Base-by-base conservation (phyloP, 2,329 filamentous ascomycete species). In the Xylaria sp. region DNA sequence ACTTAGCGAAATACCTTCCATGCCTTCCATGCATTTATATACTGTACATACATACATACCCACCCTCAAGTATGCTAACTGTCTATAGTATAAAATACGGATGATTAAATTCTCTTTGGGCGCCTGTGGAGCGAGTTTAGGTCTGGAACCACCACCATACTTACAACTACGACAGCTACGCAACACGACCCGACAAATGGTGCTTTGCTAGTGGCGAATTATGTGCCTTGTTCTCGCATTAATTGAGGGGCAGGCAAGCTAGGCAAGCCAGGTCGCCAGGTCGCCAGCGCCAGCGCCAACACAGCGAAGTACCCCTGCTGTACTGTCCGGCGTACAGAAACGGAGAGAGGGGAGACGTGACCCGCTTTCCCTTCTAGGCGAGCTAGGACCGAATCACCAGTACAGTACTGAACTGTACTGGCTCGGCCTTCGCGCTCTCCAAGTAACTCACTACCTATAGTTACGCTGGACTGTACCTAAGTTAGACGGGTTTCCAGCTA, bases 181-280 rank as follows among this genome's bases (percentile, higher is more conserved):
- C 28, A 36, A 36, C n/a, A 36, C 36, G 52, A 41, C 41, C 34
- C 8, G 4, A 57, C 36, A 30, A 18, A 32, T 30, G 55, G 55
- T 58, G 36, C 6, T 30, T 43, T n/a, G 23, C 56, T 53, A 58
- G 48, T 36, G 52, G 53, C 61, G 41, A 61, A 61, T 57, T 45
- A 15, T n/a, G 32, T 32, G 41, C 56, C 56, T 46, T 18, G 50
- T 20, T 58, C 43, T 57, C 45, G 25, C 52, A 12, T 59, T 25
- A 46, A 59, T 59, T 58, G 66, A 68, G 62, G 66, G 62, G 66
- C 62, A 68, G n/a, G n/a, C n/a, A n/a, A n/a, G n/a, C n/a, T 23
- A 13, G 28, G 34, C 13, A 28, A 65, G 66, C 60, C 23, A 41
- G 52, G 52, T 62, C 13, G 58, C 25, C 18, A 59, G 7, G 8